These are phyloP conservation scores for Mrakia hoshinonis DNA, from an alignment of 768 basidiomycete genomes.

Conservation along the genomic window DNA sequence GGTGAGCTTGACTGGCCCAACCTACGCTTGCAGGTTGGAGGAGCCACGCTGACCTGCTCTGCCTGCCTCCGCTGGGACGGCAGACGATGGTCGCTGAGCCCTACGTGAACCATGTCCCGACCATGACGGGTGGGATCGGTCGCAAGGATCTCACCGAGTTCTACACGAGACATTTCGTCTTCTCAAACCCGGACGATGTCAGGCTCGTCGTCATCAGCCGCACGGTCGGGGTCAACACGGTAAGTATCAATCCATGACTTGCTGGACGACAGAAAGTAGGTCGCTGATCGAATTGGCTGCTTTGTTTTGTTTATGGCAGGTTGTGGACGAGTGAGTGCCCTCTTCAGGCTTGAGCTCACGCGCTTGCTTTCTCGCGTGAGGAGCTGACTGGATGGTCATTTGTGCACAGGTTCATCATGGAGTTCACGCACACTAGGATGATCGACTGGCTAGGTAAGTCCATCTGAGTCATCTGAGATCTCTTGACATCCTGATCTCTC, in stretches of 20 bases:
- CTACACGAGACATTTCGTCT: slow-evolving; percentile 42
- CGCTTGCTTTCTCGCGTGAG: background rate
- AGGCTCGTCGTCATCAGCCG: slow-evolving; percentile 42
- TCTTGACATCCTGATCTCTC: background rate
- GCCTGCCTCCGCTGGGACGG: slow-evolving; percentile 4
- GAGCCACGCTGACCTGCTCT: background rate
- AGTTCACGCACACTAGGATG: slow-evolving; percentile 33
- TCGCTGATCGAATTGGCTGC: too few relatives aligned
- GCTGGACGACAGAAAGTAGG: too few relatives aligned
- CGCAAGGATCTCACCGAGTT: slow-evolving; percentile 49
- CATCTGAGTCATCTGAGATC: background rate
- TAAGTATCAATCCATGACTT: too few relatives aligned
- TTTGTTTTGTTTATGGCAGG: background rate
- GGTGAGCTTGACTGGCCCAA: slow-evolving; percentile 29
- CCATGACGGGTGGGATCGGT: slow-evolving; percentile 53
- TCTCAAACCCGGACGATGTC: slow-evolving; percentile 44
- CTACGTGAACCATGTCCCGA: slow-evolving; percentile 56
- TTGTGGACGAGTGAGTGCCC: background rate
- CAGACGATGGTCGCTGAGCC: slow-evolving; percentile 43
- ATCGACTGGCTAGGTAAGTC: slow-evolving; percentile 31
- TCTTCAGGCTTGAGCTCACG: background rate
- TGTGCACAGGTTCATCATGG: slow-evolving; percentile 36
- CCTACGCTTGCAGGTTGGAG: too few relatives aligned
- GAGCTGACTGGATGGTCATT: background rate
- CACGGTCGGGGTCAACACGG: slow-evolving; percentile 43